Evolutionary conservation across 495 filamentous ascomycete genomes (phyloP).

Genomic region (Hypoxylon intermedium): DNA sequence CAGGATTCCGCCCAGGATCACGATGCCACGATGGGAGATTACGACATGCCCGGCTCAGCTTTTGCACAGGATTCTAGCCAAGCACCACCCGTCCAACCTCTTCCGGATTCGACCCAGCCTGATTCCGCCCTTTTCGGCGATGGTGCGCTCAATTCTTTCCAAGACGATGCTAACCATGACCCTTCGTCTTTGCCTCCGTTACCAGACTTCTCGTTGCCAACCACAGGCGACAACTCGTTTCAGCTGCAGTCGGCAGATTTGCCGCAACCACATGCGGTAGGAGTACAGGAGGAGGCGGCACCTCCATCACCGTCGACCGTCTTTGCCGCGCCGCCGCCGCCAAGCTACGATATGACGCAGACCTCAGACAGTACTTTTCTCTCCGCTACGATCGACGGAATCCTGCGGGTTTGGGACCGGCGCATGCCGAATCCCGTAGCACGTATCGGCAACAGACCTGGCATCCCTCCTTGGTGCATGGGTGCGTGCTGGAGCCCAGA

Average conservation of each 20-base stretch:
- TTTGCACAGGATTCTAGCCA: conserved; percentile 34
- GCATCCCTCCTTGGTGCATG: conserved; percentile 96
- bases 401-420: conserved; percentile 89
- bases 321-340: conserved; percentile 39
- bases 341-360: conserved; percentile 50
- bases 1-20: conserved; percentile 53
- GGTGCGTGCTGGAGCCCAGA: conserved; percentile 96
- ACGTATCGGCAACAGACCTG: conserved; percentile 70
- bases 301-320: conserved; percentile 42
- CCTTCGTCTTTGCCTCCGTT: conserved; percentile 28
- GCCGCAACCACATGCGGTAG: conserved; percentile 1
- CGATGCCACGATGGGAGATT: conserved; percentile 50
- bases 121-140: conserved; percentile 23
- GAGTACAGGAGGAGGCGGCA: conserved; percentile 15
- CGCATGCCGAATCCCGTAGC: conserved; percentile 79
- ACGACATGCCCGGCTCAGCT: conserved; percentile 34
- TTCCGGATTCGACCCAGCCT: conserved; percentile 9
- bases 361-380: conserved; percentile 78
- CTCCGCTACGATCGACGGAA: conserved; percentile 85
- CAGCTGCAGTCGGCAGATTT: conserved; percentile 2
- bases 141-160: conserved; percentile 21
- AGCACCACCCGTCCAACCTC: conserved; percentile 28
- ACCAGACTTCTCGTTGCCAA: conserved; percentile 20
- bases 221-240: conserved; percentile 19
- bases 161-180: conserved; percentile 15